Evolutionary conservation across 2,329 filamentous ascomycete genomes (phyloP), one percentile per base, ranked within the genome.

Genomic region (Pyrenophora tritici-repentis): DNA sequence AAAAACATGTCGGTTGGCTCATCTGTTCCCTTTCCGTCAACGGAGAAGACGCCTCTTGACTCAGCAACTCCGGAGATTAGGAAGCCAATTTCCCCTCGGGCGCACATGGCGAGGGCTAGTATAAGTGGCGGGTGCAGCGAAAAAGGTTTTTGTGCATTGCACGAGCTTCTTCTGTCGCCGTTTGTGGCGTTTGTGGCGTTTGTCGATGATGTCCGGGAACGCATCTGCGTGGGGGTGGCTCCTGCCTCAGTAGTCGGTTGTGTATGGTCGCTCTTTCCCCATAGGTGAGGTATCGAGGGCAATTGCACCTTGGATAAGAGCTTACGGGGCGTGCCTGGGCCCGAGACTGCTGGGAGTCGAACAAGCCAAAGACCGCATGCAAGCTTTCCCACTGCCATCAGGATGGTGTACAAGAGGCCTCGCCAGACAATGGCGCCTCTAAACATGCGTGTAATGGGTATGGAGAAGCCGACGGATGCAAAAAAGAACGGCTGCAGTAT

Each of bases 41-140:
- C 54, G 1, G 68, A 67, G 52, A 83, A 83, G 9, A 83, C 75
- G 0, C 79, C 78, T 12, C 76, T 73, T 4, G 73, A 79, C 61
- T 89, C 80, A 0, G 87, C 87, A 0, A 91, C 70, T 0, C 86
- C 84, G 1, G 86, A 85, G 54, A 94, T 90, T 36, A 93, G 70
- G 55, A 91, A 91, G 0, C 89, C 88, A 29, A 93, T 90, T 67
- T 94, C 89, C 0, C 89, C 89, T n/a, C 89, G 79, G 0, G 89
- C 84, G 0, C 88, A 82, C 89, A 93, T 93, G 2, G 83, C 83
- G 14, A 81, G 76, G 0, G 86, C 86, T 0, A 92, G 73, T 2
- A 92, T 84, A 0, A 81, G 78, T 0, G 85, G 80, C 0, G 88
- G 87, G 55, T 90, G 87, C 1, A 89, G 73, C 0, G 87, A 90